Percentiles rank a stretch among this genome's conserved stretches.
phyloP scores from a whole-genome alignment of 768 basidiomycete species.

The Lentinula aciculospora region DNA sequence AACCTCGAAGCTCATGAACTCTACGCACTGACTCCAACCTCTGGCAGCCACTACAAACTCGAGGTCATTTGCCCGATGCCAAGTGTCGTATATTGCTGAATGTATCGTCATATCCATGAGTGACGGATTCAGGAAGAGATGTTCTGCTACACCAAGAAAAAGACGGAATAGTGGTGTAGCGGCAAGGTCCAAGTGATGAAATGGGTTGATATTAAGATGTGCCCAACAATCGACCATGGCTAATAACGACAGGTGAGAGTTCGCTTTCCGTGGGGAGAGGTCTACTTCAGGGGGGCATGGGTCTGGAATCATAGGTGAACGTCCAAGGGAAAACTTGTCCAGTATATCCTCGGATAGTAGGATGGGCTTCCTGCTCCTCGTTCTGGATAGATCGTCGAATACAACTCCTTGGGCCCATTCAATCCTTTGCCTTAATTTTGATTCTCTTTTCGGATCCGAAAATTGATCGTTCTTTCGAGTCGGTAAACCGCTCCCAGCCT shows the following conservation, averaged over 20 bases:
- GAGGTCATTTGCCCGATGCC: constrained; percentile 83
- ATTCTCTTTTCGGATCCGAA: constrained; percentile 17
- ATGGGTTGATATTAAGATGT: constrained; percentile 79
- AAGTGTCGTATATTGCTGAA: constrained; percentile 68
- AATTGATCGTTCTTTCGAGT: constrained; percentile 34
- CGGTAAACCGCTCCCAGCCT: constrained; percentile 33
- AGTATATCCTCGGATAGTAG: constrained; percentile 80
- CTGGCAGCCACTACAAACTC: constrained; percentile 92
- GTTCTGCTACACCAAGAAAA: constrained; percentile 96
- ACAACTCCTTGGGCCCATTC: constrained; percentile 71
- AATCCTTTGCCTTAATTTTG: constrained; percentile 61
- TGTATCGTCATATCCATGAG: constrained; percentile 67
- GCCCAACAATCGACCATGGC: constrained; percentile 99
- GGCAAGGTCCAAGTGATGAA: constrained; percentile 85
- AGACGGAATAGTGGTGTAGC: constrained; percentile 95
- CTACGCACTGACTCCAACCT: constrained; percentile 95
- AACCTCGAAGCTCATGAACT: constrained; percentile 86
- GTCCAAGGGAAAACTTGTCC: constrained; percentile 83
- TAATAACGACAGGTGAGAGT: constrained; percentile 87
- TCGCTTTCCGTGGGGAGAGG: constrained; percentile 25
- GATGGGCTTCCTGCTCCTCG: constrained; percentile 43
- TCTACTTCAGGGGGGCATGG: not conserved
- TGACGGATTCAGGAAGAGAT: constrained; percentile 72
- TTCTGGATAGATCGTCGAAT: constrained; percentile 45
- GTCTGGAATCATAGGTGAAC: constrained; percentile 9